Base-by-base conservation (phyloP, 73 alveolate genomes). In the Paraurostyla sp. region DNA sequence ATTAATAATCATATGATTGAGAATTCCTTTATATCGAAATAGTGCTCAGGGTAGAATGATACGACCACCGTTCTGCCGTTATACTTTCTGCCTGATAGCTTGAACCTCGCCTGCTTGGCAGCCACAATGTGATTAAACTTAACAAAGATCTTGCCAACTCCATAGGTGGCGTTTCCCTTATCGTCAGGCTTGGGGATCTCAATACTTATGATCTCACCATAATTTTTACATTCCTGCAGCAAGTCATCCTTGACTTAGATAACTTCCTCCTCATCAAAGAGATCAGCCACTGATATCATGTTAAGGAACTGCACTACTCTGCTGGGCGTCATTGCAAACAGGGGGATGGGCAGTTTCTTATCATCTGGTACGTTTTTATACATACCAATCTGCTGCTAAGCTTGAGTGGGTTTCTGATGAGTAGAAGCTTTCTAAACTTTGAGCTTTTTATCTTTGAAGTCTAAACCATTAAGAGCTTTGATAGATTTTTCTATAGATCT, bases 81-180 rank as follows among this genome's bases (percentile, higher is more conserved):
- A 86, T 93, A 97, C 90, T 91, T 94, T 75, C 98, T 88, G 25
- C 99, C 99, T 29, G 97, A 87, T 41, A 97, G 65, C 63, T 93
- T 95, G 85, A 85, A 96, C 94, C 98, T 95, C 0, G 99, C 99
- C 76, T 96, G 94, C 91, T 97, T 97, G 0, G 99, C 99, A 27
- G 98, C 93, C 62, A 95, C 94, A 20, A 95, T 62, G 50, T 94
- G 92, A 73, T 96, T 88, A 88, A 97, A 97, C 92, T 95, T 96
- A 15, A 97, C 97, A 91, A 97, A 97, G 18, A 97, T 92, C 90
- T 97, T 97, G 52, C 99, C 99, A 7, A 96, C 98, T 78, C 96
- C 96, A 73, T 80, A 90, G 7, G 94, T 80, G 57, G 91, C 92
- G 38, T 92, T 78, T 58, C 95, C 97, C 40, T 90, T 94, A 52